Base-by-base conservation (phyloP, 306 rosid genomes). In the Medicago arabica region DNA sequence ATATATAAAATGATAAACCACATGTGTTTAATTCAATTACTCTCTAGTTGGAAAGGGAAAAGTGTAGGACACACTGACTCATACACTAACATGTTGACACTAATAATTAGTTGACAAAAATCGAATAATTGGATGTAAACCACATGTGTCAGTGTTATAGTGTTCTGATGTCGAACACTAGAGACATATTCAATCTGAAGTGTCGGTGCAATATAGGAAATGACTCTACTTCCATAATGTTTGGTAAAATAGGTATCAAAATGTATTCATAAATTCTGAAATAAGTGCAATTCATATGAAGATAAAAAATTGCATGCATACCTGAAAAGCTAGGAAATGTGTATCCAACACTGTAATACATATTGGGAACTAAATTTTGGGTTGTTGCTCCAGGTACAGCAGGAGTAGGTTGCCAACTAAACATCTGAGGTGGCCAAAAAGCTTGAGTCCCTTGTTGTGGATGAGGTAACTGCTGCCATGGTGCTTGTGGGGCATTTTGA, bases 251-350 rank as follows among this genome's bases (percentile, higher is more conserved):
- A 46, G 16, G 16, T 13, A 46, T 5, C 16, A 46, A 46, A 46
- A 46, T 46, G 19, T 51, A 7, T 51, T 2, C 0, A 16, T 1
- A 51, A 51, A 51, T 7, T 16, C 23, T 51, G 18, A 17, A 16
- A 8, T 46, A 46, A 44, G 2, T 4, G n/a, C 50, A 44, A 12
- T n/a, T 44, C 50, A 12, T 44, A 44, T 4, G n/a, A 44, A 44
- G 6, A 46, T 46, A 7, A 46, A 13, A 17, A 64, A 65, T 77
- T 54, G 68, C 60, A 41, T 10, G 60, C 50, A 78, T 76, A 88
- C 96, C 86, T 69, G 85, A 63, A 82, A 83, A 82, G 9, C 85
- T 77, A 7, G 87, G 84, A 79, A 75, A 76, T 7, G 86, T 9
- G 76, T 73, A 87, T 7, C 88, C 91, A 55, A 68, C 62, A 58